phyloP scores from a whole-genome alignment of 2,329 filamentous ascomycete species.

The Aspergillus sp. region DNA sequence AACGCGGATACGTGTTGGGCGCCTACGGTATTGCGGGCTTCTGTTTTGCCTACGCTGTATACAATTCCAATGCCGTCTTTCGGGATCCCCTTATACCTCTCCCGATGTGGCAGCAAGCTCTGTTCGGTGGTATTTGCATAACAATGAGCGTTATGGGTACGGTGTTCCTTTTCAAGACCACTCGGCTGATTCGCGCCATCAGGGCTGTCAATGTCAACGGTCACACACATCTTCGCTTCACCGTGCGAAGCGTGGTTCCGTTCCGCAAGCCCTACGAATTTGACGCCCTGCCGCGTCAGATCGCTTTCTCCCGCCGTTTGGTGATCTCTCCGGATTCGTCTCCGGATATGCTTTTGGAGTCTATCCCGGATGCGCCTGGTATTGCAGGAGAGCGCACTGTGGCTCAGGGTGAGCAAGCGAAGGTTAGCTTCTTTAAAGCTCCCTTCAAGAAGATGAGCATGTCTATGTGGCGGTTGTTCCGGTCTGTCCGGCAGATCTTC shows the following conservation, averaged over 20 bases:
- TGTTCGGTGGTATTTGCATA: slow-evolving; percentile 61
- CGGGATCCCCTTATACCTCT: slow-evolving; percentile 55
- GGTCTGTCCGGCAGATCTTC: slow-evolving; percentile 41
- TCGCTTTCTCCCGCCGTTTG: slow-evolving; percentile 38
- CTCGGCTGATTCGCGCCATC: slow-evolving; percentile 60
- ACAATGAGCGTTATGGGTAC: slow-evolving; percentile 63
- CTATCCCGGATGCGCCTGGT: slow-evolving; percentile 9
- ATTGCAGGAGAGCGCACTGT: neutral
- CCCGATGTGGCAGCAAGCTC: slow-evolving; percentile 58
- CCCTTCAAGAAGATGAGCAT: slow-evolving; percentile 36
- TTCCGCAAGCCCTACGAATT: slow-evolving; percentile 41
- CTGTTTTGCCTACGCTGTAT: slow-evolving; percentile 55
- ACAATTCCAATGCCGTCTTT: slow-evolving; percentile 55
- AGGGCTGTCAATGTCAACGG: slow-evolving; percentile 50
- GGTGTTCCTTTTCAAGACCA: slow-evolving; percentile 60
- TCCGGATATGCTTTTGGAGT: slow-evolving; percentile 18
- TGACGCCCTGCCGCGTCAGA: slow-evolving; percentile 35
- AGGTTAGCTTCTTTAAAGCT: slow-evolving; percentile 35
- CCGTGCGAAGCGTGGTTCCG: slow-evolving; percentile 40
- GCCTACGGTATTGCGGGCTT: slow-evolving; percentile 60
- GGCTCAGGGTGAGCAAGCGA: slow-evolving; percentile 16
- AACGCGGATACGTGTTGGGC: slow-evolving; percentile 63
- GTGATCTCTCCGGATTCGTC: slow-evolving; percentile 32
- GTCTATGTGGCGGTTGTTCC: slow-evolving; percentile 35
- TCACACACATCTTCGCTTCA: slow-evolving; percentile 37